Evolutionary conservation across 2,329 filamentous ascomycete genomes (phyloP).

Genomic region (Colletotrichum sublineola): DNA sequence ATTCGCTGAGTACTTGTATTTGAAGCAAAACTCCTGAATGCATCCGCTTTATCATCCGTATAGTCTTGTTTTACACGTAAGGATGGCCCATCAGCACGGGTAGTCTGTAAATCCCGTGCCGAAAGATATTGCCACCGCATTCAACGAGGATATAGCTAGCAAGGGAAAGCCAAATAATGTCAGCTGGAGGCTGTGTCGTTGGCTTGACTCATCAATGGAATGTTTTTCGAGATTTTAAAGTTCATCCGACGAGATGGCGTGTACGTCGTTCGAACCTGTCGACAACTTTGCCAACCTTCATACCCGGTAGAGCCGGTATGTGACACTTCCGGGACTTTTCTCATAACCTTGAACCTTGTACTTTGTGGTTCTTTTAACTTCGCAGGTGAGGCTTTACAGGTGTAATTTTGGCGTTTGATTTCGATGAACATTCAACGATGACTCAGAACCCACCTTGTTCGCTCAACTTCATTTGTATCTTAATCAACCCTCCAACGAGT

Average conservation of each 20-base stretch:
- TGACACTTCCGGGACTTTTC: no score
- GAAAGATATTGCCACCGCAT: neutral
- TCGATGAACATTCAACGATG: neutral
- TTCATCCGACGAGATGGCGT: constrained; percentile 13
- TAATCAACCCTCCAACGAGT: neutral
- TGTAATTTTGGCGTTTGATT: neutral
- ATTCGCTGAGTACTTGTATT: no score
- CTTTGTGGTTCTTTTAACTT: neutral
- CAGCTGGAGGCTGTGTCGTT: neutral
- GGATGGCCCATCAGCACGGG: neutral
- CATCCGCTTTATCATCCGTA: neutral
- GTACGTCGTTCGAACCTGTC: neutral
- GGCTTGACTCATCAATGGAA: neutral
- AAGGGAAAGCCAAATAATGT: neutral
- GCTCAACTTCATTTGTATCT: neutral
- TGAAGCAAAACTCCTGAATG: no score
- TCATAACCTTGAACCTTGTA: neutral
- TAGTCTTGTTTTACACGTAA: neutral
- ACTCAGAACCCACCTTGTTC: neutral
- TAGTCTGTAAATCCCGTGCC: neutral
- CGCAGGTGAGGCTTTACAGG: neutral
- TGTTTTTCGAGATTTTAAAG: neutral
- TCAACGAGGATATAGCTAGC: neutral
- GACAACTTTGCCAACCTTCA: neutral
- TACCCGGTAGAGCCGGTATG: neutral